These are phyloP conservation scores for Phaeotremella fagi DNA, from an alignment of 768 basidiomycete genomes.

Conservation along the genomic window DNA sequence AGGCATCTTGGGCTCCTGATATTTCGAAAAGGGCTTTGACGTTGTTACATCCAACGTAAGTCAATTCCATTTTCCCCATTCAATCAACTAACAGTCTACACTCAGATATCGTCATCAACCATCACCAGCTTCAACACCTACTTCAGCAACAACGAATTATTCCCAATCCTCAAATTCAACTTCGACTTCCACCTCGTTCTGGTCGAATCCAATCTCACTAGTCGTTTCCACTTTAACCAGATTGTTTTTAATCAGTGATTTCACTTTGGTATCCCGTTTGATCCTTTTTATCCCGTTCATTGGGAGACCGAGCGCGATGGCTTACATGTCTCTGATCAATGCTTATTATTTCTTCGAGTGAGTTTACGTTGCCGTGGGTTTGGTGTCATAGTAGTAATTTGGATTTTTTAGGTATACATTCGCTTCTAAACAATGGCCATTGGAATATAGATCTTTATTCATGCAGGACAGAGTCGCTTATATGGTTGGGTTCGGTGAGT, in stretches of 20 bases:
- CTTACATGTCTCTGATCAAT: conserved; percentile 44
- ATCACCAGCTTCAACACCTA: conserved; percentile 6
- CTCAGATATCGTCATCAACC: conserved; percentile 35
- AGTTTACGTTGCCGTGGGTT: conserved; percentile 2
- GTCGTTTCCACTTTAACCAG: conserved; percentile 21
- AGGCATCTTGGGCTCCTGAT: conserved; percentile 40
- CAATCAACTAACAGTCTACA: background rate
- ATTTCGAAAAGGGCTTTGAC: conserved; percentile 42
- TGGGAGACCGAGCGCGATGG: conserved; percentile 25
- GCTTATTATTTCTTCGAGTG: conserved; percentile 47
- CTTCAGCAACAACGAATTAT: background rate
- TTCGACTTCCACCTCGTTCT: conserved; percentile 1
- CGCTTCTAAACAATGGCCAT: conserved; percentile 19
- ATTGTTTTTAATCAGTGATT: conserved; percentile 43
- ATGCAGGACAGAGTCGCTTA: conserved; percentile 44
- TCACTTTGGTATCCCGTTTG: conserved; percentile 40
- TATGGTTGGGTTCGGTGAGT: conserved; percentile 44
- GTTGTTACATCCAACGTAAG: conserved; percentile 36
- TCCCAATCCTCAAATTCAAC: conserved; percentile 8
- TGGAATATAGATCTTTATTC: conserved; percentile 24
- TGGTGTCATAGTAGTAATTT: background rate
- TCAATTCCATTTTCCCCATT: background rate
- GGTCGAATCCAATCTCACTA: conserved; percentile 11
- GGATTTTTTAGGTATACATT: conserved; percentile 27
- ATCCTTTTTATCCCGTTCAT: conserved; percentile 32